Evolutionary conservation across 805 yeast genomes (phyloP), one percentile per base, ranked within the genome.

Genomic region (Cyberlindnera mrakii): DNA sequence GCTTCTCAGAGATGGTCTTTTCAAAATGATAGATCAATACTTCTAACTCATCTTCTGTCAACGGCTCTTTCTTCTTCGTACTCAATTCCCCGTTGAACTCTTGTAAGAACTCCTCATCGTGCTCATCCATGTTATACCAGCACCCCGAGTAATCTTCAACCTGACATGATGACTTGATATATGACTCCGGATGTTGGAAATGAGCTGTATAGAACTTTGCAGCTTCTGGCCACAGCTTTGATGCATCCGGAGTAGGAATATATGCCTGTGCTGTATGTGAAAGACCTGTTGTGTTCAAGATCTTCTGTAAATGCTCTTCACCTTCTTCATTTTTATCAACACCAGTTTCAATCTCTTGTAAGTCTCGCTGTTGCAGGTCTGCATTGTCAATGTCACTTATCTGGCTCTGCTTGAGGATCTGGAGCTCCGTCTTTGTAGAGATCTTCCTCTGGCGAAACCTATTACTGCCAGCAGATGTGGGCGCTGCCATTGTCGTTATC

Each of bases 311-410:
- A 75, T 93, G 99, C 34, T 86, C 93, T 63, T 93, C 99, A 54
- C 88, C 96, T 64, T 93, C 99, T 64, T 93, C 99, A 53, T 85
- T 88, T 62, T 93, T 93, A 58, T 93, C 99, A 34, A 93, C 99
- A 65, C 99, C 99, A 6, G 98, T 91, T 57, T 93, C 99, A 35
- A 93, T 77, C 48, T 88, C 87, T 55, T 87, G 88, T 27, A 86
- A 66, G 50, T 91, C 96, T 35, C 98, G 78, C 61, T 85, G 95
- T 54, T 81, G 85, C 33, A 58, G 45, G 45, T 78, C 85, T 43
- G 79, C 85, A 20, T 80, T 76, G 49, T 89, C 96, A 36, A 82
- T 60, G 50, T 85, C 85, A 1, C 96, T 91, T 40, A 91, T 67
- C 55, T 91, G 97, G 43, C 72, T 68, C 53, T 87, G 95, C 58